Conservation (phyloP, 306 rosid species). For the Arachis stenosperma region DNA sequence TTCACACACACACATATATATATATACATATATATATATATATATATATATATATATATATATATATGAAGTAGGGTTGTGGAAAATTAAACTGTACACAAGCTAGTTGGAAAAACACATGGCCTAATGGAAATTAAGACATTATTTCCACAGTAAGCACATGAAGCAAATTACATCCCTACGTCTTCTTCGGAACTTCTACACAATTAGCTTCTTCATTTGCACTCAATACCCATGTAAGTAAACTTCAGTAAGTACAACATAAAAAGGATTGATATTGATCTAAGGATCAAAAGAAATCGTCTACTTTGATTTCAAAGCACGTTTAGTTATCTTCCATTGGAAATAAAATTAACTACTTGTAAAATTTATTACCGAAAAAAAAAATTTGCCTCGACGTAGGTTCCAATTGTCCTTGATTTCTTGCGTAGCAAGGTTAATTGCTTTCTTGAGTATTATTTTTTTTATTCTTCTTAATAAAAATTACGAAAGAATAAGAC, state of each 20-base stretch:
- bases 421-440: background rate
- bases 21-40: too few relatives aligned
- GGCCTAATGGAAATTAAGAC: conserved; percentile 40
- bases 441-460: conserved; percentile 3
- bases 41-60: too few relatives aligned
- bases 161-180: conserved; percentile 39
- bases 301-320: conserved; percentile 36
- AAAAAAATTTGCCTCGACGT: conserved; percentile 30
- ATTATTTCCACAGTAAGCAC: conserved; percentile 41
- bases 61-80: conserved; percentile 2
- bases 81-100: conserved; percentile 45
- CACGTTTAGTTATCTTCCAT: conserved; percentile 38
- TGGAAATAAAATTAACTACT: background rate
- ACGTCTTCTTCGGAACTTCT: conserved; percentile 27
- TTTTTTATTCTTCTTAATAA: background rate
- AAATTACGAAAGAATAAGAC: too few relatives aligned
- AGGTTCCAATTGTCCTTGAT: conserved; percentile 14
- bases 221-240: conserved; percentile 35
- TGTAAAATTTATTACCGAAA: background rate
- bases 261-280: conserved; percentile 8
- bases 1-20: too few relatives aligned
- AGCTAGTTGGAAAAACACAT: conserved; percentile 51
- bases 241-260: conserved; percentile 29
- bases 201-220: conserved; percentile 36
- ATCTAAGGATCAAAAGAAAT: conserved; percentile 26